Conservation (phyloP, 805 yeast genomes). For the Suhomyces sp. region DNA sequence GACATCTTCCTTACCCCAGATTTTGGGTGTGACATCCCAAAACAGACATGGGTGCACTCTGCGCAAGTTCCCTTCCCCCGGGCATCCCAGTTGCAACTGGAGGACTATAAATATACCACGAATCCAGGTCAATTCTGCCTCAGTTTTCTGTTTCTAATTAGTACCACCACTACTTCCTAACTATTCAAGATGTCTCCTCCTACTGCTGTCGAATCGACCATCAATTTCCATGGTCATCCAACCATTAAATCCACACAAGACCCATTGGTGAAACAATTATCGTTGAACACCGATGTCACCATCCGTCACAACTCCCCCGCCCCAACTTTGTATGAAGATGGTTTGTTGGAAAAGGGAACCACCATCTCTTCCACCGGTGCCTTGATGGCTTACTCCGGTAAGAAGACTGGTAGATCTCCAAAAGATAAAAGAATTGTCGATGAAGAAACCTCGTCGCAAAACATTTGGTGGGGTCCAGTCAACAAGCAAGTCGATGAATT, state of each 20-base stretch:
- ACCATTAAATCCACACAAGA: conserved; percentile 39
- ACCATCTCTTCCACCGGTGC: conserved; percentile 93
- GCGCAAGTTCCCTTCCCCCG: conserved; percentile 9
- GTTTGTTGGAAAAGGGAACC: conserved; percentile 83
- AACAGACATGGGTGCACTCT: conserved; percentile 3
- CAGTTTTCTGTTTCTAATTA: background rate
- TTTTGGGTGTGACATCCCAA: conserved; percentile 9
- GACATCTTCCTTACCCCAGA: conserved; percentile 25
- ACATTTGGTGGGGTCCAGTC: conserved; percentile 99
- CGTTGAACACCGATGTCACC: conserved; percentile 57
- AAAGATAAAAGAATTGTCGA: conserved; percentile 97
- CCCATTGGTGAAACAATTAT: conserved; percentile 41
- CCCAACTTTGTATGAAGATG: conserved; percentile 93
- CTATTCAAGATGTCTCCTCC: conserved; percentile 40
- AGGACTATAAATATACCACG: too few species aligned
- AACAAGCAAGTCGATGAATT: conserved; percentile 91
- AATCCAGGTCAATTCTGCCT: too few species aligned
- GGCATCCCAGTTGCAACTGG: background rate
- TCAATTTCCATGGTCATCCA: conserved; percentile 41
- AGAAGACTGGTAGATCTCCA: conserved; percentile 97
- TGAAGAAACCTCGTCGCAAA: conserved; percentile 77
- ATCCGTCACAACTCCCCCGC: conserved; percentile 92
- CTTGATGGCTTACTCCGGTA: conserved; percentile 90
- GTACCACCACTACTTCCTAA: background rate
- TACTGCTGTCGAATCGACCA: conserved; percentile 44